These are phyloP conservation scores for Aulographum hederae DNA, from an alignment of 2,329 filamentous ascomycete species.

Conservation along the genomic window DNA sequence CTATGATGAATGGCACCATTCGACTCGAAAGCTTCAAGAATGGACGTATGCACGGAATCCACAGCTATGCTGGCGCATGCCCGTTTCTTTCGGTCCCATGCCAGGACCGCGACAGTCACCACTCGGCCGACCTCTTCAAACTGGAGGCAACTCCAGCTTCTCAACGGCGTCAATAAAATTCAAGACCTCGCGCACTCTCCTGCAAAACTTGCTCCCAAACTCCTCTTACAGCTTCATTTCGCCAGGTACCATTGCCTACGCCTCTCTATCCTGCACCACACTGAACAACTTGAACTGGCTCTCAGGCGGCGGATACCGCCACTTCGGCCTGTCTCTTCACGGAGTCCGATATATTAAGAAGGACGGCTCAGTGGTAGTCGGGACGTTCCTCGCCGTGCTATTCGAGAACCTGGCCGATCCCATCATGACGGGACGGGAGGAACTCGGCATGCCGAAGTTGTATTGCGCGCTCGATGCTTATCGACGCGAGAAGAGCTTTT, in stretches of 20 bases:
- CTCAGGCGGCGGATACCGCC: conserved; percentile 38
- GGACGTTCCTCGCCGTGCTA: conserved; percentile 37
- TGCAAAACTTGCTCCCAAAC: conserved; percentile 22
- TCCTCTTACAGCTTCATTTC: conserved; percentile 16
- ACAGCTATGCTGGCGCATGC: conserved; percentile 23
- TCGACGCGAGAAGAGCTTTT: conserved; percentile 9
- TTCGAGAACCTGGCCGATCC: conserved; percentile 42
- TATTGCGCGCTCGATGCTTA: conserved; percentile 30
- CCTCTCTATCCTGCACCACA: conserved; percentile 19
- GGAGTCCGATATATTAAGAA: conserved; percentile 37
- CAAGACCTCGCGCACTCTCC: conserved; percentile 19
- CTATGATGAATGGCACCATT: conserved; percentile 39
- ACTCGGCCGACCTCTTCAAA: conserved; percentile 8
- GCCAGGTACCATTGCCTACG: conserved; percentile 19
- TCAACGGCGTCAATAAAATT: conserved; percentile 22
- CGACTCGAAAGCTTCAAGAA: conserved; percentile 29
- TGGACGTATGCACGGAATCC: conserved; percentile 28
- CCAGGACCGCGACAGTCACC: conserved; percentile 19
- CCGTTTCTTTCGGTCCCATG: conserved; percentile 20
- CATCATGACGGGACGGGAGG: conserved; percentile 40
- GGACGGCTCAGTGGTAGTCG: conserved; percentile 27
- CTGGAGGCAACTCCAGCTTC: conserved; percentile 14
- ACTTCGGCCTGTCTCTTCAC: conserved; percentile 43
- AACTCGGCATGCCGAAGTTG: conserved; percentile 43
- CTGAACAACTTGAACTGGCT: conserved; percentile 39